Base-by-base conservation (phyloP, 176 grass and related monocot species). In the Musa acuminata region DNA sequence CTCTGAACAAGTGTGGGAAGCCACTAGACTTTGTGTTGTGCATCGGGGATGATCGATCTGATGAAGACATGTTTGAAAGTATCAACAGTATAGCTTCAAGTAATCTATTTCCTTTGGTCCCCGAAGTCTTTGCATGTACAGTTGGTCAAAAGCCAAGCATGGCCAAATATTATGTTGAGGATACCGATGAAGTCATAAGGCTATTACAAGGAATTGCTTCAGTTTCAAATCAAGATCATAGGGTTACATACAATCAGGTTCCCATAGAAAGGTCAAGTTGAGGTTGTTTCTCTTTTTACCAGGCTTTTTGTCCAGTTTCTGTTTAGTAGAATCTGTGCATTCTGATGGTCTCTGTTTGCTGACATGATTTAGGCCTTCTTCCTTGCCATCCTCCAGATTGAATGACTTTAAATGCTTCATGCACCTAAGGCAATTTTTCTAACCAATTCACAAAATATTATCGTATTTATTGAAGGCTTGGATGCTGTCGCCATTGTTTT, bases 21-120 rank as follows among this genome's bases (percentile, higher is more conserved):
- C 43, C 85, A n/a, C 90, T 84, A 0, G 90, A 93, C 74, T 88
- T 97, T 65, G 52, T 93, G 13, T 85, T 87, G 94, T 97, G 94
- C 68, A 73, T 97, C 0, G 94, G 94, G 26, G 87, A 93, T 26
- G 94, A 97, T 77, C 85, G 84, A 70, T 97, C 94, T n/a, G 90
- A 97, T 2, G 94, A 97, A 77, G 94, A 93, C 71, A 97, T 97
- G 94, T 97, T 97, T 77, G 84, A 97, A 85, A 87, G 79, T 77
- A 91, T 91, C 64, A 88, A 87, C 51, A 73, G 13, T 86, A 20
- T 83, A 54, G 79, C 76, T 7, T 82, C 85, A 23, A 85, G 77
- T 5, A 52, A 71, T 25, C 71, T 72, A 69, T 83, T 90, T 68
- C 75, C 85, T 1, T 49, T 49, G 8, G 67, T 52, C 55, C 85